Conservation (phyloP, 331 rosid genomes). For the Prunus yedoensis region DNA sequence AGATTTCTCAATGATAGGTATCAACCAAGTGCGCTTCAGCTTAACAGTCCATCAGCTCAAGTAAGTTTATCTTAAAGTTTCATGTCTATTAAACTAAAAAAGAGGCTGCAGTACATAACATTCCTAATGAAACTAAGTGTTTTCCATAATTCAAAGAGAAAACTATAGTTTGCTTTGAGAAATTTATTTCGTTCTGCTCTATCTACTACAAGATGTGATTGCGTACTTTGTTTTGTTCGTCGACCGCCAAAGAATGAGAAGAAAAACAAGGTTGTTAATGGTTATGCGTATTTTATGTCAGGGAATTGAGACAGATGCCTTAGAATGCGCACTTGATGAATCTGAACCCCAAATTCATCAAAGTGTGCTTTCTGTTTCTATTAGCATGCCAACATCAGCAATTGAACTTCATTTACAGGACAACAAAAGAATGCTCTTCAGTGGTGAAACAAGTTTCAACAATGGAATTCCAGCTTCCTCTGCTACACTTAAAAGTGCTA, state of each 20-base stretch:
- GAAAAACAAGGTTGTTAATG: too few species aligned
- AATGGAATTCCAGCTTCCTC: slow-evolving; percentile 19
- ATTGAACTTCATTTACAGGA: slow-evolving; percentile 27
- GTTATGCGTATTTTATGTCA: slow-evolving; percentile 12
- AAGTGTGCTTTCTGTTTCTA: slow-evolving; percentile 47
- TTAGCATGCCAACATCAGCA: slow-evolving; percentile 74
- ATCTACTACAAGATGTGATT: too few species aligned
- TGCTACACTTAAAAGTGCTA: slow-evolving; percentile 8
- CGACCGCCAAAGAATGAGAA: too few species aligned
- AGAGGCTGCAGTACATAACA: too few species aligned
- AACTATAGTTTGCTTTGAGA: too few species aligned
- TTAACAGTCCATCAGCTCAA: slow-evolving; percentile 19
- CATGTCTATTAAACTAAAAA: too few species aligned
- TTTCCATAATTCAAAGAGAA: too few species aligned
- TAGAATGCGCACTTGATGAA: slow-evolving; percentile 18
- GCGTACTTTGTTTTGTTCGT: too few species aligned
- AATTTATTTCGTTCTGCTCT: too few species aligned
- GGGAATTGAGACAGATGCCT: slow-evolving; percentile 35
- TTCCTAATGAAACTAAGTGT: too few species aligned
- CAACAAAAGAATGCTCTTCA: slow-evolving; percentile 30
- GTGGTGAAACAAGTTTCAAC: neutral
- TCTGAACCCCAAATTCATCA: slow-evolving; percentile 35
- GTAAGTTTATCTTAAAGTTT: slow-evolving; percentile 38
- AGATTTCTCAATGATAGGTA: neutral
- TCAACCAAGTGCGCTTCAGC: slow-evolving; percentile 18